These are phyloP conservation scores for Paraglomus occultum DNA, from an alignment of 192 early-diverging fungal species.

Conservation along the genomic window DNA sequence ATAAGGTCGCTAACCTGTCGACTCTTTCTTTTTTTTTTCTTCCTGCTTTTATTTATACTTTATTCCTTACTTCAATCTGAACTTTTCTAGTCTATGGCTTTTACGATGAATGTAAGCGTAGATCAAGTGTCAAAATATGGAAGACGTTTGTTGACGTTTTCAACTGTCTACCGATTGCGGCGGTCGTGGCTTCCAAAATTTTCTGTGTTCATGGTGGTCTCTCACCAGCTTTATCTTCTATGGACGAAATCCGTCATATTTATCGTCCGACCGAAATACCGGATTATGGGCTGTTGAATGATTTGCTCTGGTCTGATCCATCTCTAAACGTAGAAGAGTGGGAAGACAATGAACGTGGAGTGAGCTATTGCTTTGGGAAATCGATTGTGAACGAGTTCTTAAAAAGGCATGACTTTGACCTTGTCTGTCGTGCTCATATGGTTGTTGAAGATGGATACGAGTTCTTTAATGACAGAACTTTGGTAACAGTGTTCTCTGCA, in stretches of 20 bases:
- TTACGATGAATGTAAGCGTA: constrained; percentile 95
- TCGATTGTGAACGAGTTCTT: constrained; percentile 82
- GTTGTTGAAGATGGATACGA: constrained; percentile 99
- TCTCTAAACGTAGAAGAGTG: constrained; percentile 73
- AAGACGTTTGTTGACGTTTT: constrained; percentile 91
- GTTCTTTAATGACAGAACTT: constrained; percentile 85
- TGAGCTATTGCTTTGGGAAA: constrained; percentile 90
- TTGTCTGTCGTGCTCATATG: constrained; percentile 92
- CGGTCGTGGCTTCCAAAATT: constrained; percentile 88
- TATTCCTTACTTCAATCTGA: too few relatives aligned
- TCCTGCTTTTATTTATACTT: constrained; percentile 9
- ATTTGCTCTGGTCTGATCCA: constrained; percentile 93
- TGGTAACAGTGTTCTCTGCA: constrained; percentile 94
- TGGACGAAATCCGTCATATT: constrained; percentile 85
- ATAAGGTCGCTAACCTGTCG: background rate
- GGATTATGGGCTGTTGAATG: constrained; percentile 88
- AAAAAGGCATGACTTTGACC: constrained; percentile 82
- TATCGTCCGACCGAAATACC: constrained; percentile 86
- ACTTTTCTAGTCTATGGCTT: constrained; percentile 83
- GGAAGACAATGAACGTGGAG: constrained; percentile 96
- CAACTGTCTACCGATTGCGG: constrained; percentile 90
- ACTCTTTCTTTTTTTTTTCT: constrained; percentile 22
- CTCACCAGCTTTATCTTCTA: constrained; percentile 70
- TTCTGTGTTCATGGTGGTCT: constrained; percentile 96
- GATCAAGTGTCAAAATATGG: constrained; percentile 87